Evolutionary conservation across 2,329 filamentous ascomycete species (phyloP).

Genomic region (Helicocarpus griseus): DNA sequence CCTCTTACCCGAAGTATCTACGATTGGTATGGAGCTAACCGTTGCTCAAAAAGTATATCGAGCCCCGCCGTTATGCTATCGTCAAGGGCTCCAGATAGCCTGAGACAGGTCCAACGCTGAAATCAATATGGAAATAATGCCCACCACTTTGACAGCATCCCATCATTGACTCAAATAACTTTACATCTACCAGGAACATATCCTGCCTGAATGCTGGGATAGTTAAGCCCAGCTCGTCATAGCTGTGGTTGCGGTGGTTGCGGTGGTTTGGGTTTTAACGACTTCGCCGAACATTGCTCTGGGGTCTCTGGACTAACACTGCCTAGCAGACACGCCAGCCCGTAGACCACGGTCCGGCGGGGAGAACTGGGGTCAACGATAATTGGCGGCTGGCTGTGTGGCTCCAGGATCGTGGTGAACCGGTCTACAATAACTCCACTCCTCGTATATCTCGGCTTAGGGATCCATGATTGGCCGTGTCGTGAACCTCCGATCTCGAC

Average conservation of each 20-base stretch:
- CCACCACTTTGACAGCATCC: not conserved
- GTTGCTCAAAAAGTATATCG: too few species aligned
- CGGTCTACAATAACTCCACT: not conserved
- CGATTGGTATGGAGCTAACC: too few species aligned
- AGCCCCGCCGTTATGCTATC: too few species aligned
- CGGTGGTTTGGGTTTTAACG: not conserved
- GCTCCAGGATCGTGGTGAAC: not conserved
- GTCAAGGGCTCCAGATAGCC: too few species aligned
- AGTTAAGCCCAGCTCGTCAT: not conserved
- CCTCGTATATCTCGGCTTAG: constrained; percentile 2
- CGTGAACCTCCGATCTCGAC: not conserved
- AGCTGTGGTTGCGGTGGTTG: not conserved
- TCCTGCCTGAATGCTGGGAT: not conserved
- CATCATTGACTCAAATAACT: not conserved
- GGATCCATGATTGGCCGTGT: constrained; percentile 1
- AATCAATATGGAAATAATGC: not conserved
- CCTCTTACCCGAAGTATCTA: too few species aligned
- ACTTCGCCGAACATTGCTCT: constrained; percentile 2
- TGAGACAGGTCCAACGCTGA: too few species aligned
- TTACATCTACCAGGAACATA: not conserved
- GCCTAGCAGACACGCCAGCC: not conserved
- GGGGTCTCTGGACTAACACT: too few species aligned
- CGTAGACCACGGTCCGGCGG: not conserved
- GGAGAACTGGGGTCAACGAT: not conserved
- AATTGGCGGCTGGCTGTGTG: not conserved